A percentile compares a stretch with the other conserved stretches of the same genome.
phyloP scores from a whole-genome alignment of 768 basidiomycete genomes.

The Termitomyces sp. region DNA sequence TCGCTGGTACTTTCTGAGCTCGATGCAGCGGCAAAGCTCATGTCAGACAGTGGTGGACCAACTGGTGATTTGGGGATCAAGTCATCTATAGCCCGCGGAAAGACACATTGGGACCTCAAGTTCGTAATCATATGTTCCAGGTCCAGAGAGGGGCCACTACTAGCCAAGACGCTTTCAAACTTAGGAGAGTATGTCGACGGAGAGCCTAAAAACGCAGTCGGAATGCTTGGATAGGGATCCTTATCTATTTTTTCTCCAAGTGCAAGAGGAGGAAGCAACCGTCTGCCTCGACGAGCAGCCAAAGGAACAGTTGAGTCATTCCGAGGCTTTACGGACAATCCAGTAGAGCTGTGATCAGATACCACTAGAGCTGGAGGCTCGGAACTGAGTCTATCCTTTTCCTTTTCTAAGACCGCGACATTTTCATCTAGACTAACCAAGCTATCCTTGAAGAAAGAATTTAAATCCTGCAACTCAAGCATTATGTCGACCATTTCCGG shows the following conservation, averaged over 20 bases:
- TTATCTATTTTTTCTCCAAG: constrained; percentile 14
- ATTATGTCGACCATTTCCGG: constrained; percentile 35
- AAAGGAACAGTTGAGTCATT: constrained; percentile 18
- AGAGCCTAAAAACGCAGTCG: constrained; percentile 37
- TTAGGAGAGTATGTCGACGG: constrained; percentile 31
- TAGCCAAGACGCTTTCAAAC: constrained; percentile 20
- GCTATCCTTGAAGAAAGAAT: constrained; percentile 31
- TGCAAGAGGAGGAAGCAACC: constrained; percentile 24
- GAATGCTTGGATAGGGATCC: constrained; percentile 33
- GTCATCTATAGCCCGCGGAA: constrained; percentile 11
- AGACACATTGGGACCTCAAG: constrained; percentile 33
- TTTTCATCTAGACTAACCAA: constrained; percentile 15
- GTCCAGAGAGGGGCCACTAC: constrained; percentile 22
- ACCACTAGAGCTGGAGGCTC: constrained; percentile 30
- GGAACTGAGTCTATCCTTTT: constrained; percentile 16
- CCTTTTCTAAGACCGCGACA: constrained; percentile 9
- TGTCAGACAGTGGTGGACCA: constrained; percentile 5
- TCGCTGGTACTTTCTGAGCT: constrained; percentile 6
- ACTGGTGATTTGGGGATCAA: not conserved
- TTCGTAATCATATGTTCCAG: constrained; percentile 41
- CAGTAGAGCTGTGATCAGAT: constrained; percentile 32
- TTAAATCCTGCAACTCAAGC: constrained; percentile 31
- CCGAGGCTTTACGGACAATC: constrained; percentile 23
- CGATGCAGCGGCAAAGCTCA: constrained; percentile 10
- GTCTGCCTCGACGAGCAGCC: constrained; percentile 33